phyloP scores from a whole-genome alignment of 768 basidiomycete species.

The Serendipita sp. region DNA sequence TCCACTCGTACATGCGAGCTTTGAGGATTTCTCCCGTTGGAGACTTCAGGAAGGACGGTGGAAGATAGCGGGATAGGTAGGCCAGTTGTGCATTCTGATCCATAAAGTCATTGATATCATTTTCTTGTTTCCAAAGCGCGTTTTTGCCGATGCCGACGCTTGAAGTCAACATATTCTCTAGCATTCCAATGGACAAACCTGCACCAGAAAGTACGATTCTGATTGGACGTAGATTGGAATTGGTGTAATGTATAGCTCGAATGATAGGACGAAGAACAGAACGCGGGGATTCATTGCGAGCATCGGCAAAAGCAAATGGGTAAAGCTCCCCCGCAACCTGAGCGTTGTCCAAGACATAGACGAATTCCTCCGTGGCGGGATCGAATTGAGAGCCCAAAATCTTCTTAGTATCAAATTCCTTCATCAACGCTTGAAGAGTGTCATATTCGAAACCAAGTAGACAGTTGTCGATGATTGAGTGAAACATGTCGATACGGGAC shows the following conservation, averaged over 20 bases:
- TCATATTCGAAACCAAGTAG: background rate
- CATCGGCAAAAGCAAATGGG: background rate
- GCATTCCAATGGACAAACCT: background rate
- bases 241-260: background rate
- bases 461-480: background rate
- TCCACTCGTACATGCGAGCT: background rate
- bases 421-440: background rate
- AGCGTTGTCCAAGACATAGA: background rate
- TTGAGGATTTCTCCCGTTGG: background rate
- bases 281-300: background rate
- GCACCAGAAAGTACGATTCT: background rate
- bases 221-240: no score
- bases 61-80: background rate
- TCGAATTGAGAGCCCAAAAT: background rate
- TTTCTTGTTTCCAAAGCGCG: background rate
- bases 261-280: background rate
- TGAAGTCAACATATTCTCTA: background rate
- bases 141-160: background rate
- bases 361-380: background rate
- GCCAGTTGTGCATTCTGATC: background rate
- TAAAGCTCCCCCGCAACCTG: background rate
- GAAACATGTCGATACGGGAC: background rate
- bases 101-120: background rate
- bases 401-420: background rate
- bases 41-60: background rate